phyloP scores from a whole-genome alignment of 2,329 filamentous ascomycete genomes.

The Phymatotrichopsis omnivora region DNA sequence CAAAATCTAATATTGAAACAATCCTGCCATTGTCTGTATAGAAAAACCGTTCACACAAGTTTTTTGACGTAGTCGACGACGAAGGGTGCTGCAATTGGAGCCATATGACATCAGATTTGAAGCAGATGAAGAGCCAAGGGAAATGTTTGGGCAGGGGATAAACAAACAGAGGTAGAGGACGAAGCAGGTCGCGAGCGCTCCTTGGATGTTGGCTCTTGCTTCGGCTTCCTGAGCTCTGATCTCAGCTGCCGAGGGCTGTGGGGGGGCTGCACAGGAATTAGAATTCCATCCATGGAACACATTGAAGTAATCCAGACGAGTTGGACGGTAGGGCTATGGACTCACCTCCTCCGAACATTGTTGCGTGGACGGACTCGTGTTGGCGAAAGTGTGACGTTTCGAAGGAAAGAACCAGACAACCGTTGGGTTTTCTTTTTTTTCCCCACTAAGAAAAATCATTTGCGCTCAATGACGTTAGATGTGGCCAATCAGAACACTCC shows the following conservation, averaged over 20 bases:
- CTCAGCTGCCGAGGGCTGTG: slow-evolving; percentile 59
- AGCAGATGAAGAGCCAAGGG: background rate
- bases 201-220: slow-evolving; percentile 57
- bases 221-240: slow-evolving; percentile 58
- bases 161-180: slow-evolving; percentile 67
- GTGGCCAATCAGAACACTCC: too few species aligned
- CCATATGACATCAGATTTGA: background rate
- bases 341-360: slow-evolving; percentile 28
- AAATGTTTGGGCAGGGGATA: background rate
- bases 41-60: too few species aligned
- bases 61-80: slow-evolving; percentile 46
- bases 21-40: too few species aligned
- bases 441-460: too few species aligned
- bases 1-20: too few species aligned
- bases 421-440: too few species aligned
- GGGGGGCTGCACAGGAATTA: slow-evolving; percentile 49
- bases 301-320: background rate
- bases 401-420: too few species aligned
- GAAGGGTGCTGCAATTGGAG: slow-evolving; percentile 41
- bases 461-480: too few species aligned
- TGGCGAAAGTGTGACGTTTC: background rate
- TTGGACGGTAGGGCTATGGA: too few species aligned
- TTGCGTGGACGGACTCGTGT: slow-evolving; percentile 5
- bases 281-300: background rate
- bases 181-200: slow-evolving; percentile 53